Base-by-base conservation (phyloP, 106 monocot genomes). In the Dioscorea alata region DNA sequence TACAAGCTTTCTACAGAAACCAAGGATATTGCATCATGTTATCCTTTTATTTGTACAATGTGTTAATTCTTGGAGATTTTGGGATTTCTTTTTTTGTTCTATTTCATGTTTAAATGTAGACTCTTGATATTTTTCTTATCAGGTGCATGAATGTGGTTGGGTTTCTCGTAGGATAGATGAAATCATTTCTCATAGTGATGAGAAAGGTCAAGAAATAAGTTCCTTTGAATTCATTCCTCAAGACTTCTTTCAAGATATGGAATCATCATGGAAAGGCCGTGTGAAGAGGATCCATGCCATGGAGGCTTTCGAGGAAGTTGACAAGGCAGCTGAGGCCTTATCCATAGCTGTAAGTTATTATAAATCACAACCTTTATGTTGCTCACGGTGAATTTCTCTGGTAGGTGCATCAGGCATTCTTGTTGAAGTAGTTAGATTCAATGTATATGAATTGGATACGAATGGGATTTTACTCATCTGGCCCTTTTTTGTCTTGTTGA, bases 201-300 rank as follows among this genome's bases (percentile, higher is more conserved):
- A 99, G 73, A 75, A 51, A 66, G 99, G 81, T 75, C 92, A 93
- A 70, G 65, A 70, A 52, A 81, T 87, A 65, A 88, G 74, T 75
- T 90, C 87, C 22, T 85, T 73, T 69, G 78, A 82, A 66, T 52
- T 63, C 50, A 77, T 99, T 65, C 99, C 99, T 13, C 61, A 23
- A 57, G 99, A 87, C 1, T 99, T 99, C 71, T 99, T 99, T 61
- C 81, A 82, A 61, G 90, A 90, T 76, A 83, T 93, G 89, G 99
- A 99, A 64, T 93, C 78, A 4, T 79, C 89, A 23, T 99, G 99
- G 99, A 92, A 81, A 80, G 83, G 87, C 23, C 86, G 90, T 63
- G 90, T 99, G 24, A 89, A 90, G 79, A 99, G 81, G 68, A 70
- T 87, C 67, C 99, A 93, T 83, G 85, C 83, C 56, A 90, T 93